These are phyloP conservation scores for Sporothrix pallida DNA, from an alignment of 2,329 filamentous ascomycete species.

Conservation along the genomic window DNA sequence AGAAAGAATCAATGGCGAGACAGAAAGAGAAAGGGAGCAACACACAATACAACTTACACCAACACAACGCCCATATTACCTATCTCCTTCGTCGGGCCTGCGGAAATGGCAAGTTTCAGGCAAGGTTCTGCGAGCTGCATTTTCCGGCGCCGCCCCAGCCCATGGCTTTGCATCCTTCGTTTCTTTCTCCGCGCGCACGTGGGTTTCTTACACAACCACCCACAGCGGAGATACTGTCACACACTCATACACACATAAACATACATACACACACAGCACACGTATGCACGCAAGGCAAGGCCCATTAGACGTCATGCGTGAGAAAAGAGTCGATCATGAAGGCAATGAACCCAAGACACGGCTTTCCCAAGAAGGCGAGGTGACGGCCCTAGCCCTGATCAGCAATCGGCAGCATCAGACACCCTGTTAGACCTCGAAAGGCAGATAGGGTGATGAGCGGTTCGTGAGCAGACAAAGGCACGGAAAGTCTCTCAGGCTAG, in stretches of 20 bases:
- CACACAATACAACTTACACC: background rate
- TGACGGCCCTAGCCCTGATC: background rate
- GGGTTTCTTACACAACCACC: background rate
- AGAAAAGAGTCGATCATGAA: background rate
- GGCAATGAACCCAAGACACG: background rate
- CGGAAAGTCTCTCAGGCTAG: background rate
- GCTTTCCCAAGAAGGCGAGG: background rate
- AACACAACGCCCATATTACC: slow-evolving; percentile 40
- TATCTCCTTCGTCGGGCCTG: slow-evolving; percentile 42
- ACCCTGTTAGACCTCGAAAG: background rate
- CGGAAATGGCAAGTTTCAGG: slow-evolving; percentile 42
- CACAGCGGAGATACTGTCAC: background rate
- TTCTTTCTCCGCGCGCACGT: background rate
- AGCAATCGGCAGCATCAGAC: background rate
- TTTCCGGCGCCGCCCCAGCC: slow-evolving; percentile 21
- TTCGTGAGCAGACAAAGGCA: background rate
- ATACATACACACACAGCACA: background rate
- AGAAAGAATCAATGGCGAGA: no score
- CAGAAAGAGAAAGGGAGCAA: background rate
- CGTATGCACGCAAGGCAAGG: slow-evolving; percentile 16
- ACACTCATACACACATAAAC: background rate
- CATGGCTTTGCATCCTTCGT: background rate
- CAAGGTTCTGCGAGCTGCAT: slow-evolving; percentile 33
- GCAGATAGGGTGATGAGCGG: background rate
- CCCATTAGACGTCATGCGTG: background rate